Evolutionary conservation across 208 protist genomes (phyloP).

Genomic region (Leishmania guyanensis): DNA sequence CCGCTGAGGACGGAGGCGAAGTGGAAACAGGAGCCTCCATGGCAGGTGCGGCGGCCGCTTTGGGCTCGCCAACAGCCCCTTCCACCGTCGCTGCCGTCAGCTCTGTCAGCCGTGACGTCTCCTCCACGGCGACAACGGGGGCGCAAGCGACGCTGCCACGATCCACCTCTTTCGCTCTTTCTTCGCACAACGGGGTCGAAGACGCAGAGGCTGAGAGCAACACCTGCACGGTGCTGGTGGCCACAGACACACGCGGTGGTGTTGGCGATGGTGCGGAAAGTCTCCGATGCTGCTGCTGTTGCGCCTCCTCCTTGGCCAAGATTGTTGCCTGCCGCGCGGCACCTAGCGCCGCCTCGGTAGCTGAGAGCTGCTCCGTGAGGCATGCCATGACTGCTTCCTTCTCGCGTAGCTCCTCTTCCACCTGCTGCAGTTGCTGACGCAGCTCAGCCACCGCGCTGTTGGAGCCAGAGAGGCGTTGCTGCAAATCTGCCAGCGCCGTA

Average conservation of each 20-base stretch:
- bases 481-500: constrained; percentile 57
- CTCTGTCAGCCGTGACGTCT: neutral
- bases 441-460: constrained; percentile 24
- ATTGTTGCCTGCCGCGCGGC: neutral
- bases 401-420: constrained; percentile 12
- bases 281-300: constrained; percentile 7
- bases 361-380: constrained; percentile 17
- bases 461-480: constrained; percentile 42
- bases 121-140: no score
- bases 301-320: neutral
- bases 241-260: neutral
- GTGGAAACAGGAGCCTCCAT: neutral
- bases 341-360: constrained; percentile 2
- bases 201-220: constrained; percentile 6
- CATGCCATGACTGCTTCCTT: constrained; percentile 3
- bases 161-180: neutral
- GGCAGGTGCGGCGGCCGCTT: neutral
- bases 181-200: neutral
- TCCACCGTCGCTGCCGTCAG: neutral
- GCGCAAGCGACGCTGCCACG: neutral
- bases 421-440: constrained; percentile 14
- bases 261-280: neutral
- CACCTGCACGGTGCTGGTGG: neutral
- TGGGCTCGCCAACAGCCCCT: neutral
- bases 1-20: neutral